Base-by-base conservation (phyloP, 1,284 basidiomycete species). In the Mycena sp. region DNA sequence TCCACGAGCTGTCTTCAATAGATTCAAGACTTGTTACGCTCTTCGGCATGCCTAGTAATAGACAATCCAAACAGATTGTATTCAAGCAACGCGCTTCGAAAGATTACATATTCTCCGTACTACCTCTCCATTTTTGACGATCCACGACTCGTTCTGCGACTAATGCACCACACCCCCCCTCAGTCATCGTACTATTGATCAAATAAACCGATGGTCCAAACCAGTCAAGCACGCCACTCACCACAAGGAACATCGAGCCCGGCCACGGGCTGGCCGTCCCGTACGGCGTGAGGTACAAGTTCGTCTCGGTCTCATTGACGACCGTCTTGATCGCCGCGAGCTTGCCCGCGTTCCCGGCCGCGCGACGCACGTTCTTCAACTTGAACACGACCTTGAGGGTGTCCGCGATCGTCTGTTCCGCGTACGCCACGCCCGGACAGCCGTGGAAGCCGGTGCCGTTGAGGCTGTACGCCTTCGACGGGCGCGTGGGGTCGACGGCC, bases 381-480 rank as follows among this genome's bases (percentile, higher is more conserved):
- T 71, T 73, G 73, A 85, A 85, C 26, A 86, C 73, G 23, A 75
- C 75, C 69, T 78, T 80, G 52, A 86, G 68, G 29, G 81, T 78
- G 66, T 84, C 81, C 12, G 78, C 72, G 30, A 82, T 78, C 11
- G 78, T 76, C 50, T 79, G 76, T 48, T 80, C 76, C 0, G 77
- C 73, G 61, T 78, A 81, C 6, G 75, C 67, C 6, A 76, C 69
- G 1, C 82, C 83, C 3, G 79, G 77, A 61, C 80, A 81, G 29
- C 69, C 70, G 64, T 83, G 81, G 78, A 84, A 84, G 12, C 81
- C 81, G 2, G 77, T 73, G 25, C 81, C 81, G 57, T 83, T 80
- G 49, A 82, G 71, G 63, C 76, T 72, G 69, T 83, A 85, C 0
- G 69, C 70, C 5, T 71, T 64, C 29, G 67, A 63, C 0, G 79